Evolutionary conservation across 1,139 yeast genomes (phyloP), one percentile per base, ranked within the genome.

Genomic region (Meyerozyma smithsonii): DNA sequence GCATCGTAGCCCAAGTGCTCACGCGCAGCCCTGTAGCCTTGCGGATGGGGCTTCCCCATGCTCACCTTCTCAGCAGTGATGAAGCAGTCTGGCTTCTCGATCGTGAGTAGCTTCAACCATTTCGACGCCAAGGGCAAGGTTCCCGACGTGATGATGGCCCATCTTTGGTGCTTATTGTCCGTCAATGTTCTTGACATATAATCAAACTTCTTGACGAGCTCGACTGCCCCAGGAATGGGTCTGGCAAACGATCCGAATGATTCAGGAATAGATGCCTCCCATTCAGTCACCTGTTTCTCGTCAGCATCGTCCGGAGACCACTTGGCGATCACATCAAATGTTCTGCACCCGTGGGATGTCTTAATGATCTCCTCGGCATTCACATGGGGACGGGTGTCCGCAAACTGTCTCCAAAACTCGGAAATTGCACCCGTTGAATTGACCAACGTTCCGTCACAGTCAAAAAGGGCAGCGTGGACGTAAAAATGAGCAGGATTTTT

Each of bases 221-320:
- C 50, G 8, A 44, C 48, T 6, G 51, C 49, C 18, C 51, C 51
- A 14, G 48, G 49, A 34, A 48, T 48, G 19, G 51, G 47, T 34
- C 41, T 44, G 12, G 51, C 51, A 36, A 23, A 43, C 19, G 46
- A 38, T n/a, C 51, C 51, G 34, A 43, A 48, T 1, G 46, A 23
- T 36, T 48, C 51, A n/a, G 51, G 51, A 38, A 48, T 48, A 10
- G 42, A 32, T 12, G 41, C 50, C 28, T 48, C 51, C 51, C 51
- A 48, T 30, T 47, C 44, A 7, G 50, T 39, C 15, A 48, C 52
- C 35, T 48, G 52, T 23, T 42, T 40, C 24, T 42, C 51, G 16
- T 36, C 46, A 10, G 52, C 52, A 39, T 48, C 52, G 35, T 48
- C 50, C 8, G 51, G 52, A 11, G 52, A 48, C 52, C 52, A 47